A percentile compares a stretch with the other conserved stretches of the same genome.
phyloP scores from a whole-genome alignment of 192 early-diverging fungal species.

The Backusella mclennaniae region DNA sequence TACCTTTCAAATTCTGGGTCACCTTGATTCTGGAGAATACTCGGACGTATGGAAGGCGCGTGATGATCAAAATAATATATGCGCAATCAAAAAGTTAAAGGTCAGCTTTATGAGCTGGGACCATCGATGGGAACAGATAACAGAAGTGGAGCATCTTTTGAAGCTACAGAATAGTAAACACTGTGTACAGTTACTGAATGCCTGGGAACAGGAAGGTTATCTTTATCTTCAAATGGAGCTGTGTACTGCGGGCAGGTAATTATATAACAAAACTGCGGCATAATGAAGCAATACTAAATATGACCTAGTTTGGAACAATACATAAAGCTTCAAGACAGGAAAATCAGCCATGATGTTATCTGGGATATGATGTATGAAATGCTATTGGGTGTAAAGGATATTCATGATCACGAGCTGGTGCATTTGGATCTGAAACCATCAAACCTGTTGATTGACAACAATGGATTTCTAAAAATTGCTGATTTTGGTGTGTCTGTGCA shows the following conservation, averaged over 20 bases:
- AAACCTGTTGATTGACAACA: constrained; percentile 73
- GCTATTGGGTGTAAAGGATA: constrained; percentile 62
- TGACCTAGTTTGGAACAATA: constrained; percentile 10
- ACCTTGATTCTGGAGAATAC: constrained; percentile 81
- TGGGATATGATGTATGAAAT: constrained; percentile 75
- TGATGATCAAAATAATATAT: constrained; percentile 56
- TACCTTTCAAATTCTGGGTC: constrained; percentile 62
- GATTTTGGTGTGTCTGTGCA: constrained; percentile 87
- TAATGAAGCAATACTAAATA: background rate
- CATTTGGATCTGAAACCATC: constrained; percentile 92
- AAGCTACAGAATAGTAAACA: constrained; percentile 53
- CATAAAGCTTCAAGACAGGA: background rate
- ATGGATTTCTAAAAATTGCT: constrained; percentile 76
- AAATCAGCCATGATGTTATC: constrained; percentile 40
- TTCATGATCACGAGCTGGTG: constrained; percentile 70
- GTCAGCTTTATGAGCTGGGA: constrained; percentile 63
- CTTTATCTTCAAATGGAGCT: constrained; percentile 90
- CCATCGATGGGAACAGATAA: constrained; percentile 69
- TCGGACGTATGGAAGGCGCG: constrained; percentile 79
- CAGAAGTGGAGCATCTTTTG: constrained; percentile 85
- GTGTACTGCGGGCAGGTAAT: constrained; percentile 71
- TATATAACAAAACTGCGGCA: background rate
- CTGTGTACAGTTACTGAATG: constrained; percentile 70
- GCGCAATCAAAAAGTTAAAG: constrained; percentile 83
- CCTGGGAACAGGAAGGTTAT: constrained; percentile 91